Evolutionary conservation across 2,329 filamentous ascomycete genomes (phyloP).

Genomic region (Xylogone sp.): DNA sequence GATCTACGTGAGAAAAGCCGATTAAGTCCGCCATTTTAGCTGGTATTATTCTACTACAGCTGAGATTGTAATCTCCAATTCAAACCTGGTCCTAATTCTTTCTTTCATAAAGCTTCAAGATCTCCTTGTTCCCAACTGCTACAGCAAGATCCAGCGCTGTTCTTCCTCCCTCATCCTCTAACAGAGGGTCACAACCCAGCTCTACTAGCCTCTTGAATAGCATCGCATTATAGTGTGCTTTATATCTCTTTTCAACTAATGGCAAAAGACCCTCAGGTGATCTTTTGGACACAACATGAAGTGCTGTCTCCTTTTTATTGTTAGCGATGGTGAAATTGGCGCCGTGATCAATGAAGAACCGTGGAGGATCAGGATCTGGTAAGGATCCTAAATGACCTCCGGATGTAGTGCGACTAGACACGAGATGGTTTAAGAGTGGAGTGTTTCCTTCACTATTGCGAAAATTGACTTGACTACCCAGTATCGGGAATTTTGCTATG

Average conservation of each 20-base stretch:
- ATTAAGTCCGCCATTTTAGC: too few species aligned
- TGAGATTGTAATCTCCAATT: too few species aligned
- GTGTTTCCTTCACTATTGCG: constrained; percentile 1
- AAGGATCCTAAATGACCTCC: background rate
- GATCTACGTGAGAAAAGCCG: too few species aligned
- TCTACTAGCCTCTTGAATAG: constrained; percentile 4
- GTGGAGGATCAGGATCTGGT: background rate
- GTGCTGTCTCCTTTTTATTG: background rate
- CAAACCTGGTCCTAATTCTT: background rate
- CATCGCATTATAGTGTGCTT: background rate
- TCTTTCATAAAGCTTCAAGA: constrained; percentile 12
- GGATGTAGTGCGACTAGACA: background rate
- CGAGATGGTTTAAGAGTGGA: constrained; percentile 1
- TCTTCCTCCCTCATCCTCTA: constrained; percentile 12
- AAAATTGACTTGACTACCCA: background rate
- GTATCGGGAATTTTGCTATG: constrained; percentile 3
- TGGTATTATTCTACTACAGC: too few species aligned
- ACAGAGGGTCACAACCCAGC: constrained; percentile 8
- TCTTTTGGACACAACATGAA: constrained; percentile 1
- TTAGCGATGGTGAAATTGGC: constrained; percentile 1
- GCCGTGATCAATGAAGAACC: constrained; percentile 7
- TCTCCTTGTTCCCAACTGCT: constrained; percentile 8
- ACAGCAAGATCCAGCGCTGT: constrained; percentile 13
- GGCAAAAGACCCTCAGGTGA: background rate
- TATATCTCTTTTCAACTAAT: background rate